Conservation (phyloP, 1,139 yeast genomes). For the Zygosaccharomyces sapae region DNA sequence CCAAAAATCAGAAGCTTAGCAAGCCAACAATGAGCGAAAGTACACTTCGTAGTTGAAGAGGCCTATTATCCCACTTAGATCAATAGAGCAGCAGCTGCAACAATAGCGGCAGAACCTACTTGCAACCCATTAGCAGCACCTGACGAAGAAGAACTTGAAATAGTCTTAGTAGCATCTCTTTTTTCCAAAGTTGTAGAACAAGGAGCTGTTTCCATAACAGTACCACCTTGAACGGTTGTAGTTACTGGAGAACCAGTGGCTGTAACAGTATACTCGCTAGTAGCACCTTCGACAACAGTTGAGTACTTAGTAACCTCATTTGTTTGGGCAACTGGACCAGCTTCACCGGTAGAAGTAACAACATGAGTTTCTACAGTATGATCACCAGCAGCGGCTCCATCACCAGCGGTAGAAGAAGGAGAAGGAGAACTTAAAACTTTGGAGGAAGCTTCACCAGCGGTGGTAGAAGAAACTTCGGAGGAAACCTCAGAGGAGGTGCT, state of each 20-base stretch:
- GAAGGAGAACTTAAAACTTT: background rate
- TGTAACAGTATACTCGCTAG: constrained; percentile 1
- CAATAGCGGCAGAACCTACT: constrained; percentile 33
- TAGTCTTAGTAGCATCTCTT: constrained; percentile 5
- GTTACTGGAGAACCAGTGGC: constrained; percentile 12
- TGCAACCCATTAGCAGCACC: constrained; percentile 36
- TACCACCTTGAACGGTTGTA: constrained; percentile 19
- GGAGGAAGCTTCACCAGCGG: too few species aligned
- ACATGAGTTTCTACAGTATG: constrained; percentile 5
- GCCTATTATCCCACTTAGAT: constrained; percentile 15
- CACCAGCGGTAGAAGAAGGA: too few species aligned
- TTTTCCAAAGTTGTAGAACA: constrained; percentile 12
- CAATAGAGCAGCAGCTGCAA: constrained; percentile 37
- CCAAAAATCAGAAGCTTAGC: constrained; percentile 7
- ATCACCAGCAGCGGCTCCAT: background rate
- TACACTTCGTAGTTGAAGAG: background rate
- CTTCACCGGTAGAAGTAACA: constrained; percentile 8
- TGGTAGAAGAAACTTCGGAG: constrained; percentile 15
- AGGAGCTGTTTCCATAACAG: constrained; percentile 18
- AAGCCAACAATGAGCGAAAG: constrained; percentile 7
- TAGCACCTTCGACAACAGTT: constrained; percentile 3
- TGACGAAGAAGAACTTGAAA: constrained; percentile 15
- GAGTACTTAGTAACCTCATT: constrained; percentile 1
- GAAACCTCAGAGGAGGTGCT: constrained; percentile 2
- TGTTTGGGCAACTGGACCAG: constrained; percentile 3